Evolutionary conservation across 2,329 filamentous ascomycete species (phyloP), one percentile per base, ranked within the genome.

Genomic region (Aspergillus texensis): DNA sequence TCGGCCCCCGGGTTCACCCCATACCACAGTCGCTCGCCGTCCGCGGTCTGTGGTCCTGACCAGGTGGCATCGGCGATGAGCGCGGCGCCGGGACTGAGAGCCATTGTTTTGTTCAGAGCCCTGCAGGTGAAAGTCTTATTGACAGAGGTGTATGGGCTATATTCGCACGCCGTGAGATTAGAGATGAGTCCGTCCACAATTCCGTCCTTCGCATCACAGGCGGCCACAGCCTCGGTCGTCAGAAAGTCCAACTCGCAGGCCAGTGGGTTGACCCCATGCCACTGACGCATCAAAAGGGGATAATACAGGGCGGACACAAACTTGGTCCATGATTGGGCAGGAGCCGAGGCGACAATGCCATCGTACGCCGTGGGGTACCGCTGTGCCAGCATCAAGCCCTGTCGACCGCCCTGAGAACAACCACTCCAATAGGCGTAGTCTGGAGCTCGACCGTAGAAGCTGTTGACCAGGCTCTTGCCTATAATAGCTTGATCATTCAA

Each of bases 341-440:
- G 80, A 81, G 80, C 83, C 4, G 26, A 59, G 12, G 85, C 81
- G 1, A 87, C 66, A 11, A 85, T 80, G 19, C 86, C 86, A 66
- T 88, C 84, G 60, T 87, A 88, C 58, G 86, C 84, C 0, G 81
- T 77, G 0, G 87, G 85, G 63, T 82, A 87, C 4, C 74, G 67
- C 66, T 89, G 82, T 0, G 84, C 83, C 11, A 83, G 53, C 62
- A 70, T 65, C 9, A 68, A 59, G 1, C 66, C 70, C 32, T 72
- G 70, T 10, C 71, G 61, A 11, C 71, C 71, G 19, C 71, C 71
- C 4, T 50, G 58, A 1, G 69, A 72, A 56, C 71, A 72, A 3
- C 69, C 71, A 11, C 48, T 62, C 48, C 60, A 73, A 32, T 73
- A 72, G 1, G 70, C 67, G 34, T 68, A 67, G 2, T 28, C 32